Evolutionary conservation across 306 rosid genomes (phyloP), one percentile per base, ranked within the genome.

Genomic region (Fagus sylvatica): DNA sequence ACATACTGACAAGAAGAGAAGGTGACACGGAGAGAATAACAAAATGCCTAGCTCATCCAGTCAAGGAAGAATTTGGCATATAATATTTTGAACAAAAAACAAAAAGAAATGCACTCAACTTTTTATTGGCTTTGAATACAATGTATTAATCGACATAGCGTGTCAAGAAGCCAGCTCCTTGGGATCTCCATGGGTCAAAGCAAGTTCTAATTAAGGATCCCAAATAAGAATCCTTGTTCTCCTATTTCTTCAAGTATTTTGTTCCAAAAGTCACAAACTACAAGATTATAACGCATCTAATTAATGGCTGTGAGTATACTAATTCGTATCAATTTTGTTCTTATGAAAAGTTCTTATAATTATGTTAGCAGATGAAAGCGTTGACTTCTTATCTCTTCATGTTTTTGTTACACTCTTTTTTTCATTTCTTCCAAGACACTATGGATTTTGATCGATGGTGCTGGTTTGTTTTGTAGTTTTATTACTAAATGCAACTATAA

Each of bases 291-390:
- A 30, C 59, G 19, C 75, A 39, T 39, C 48, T 71, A 11, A 41
- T 59, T 22, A 3, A 83, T 83, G 86, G 78, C 86, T 3, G 86
- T 83, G 60, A 75, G 83, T 71, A 48, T 33, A 7, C 28, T 13
- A 22, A 22, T 4, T 11, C 37, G 40, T 36, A 4, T 30, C 11
- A 28, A 1, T 15, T n/a, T n/a, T 53, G 64, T 17, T 62, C 41
- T 34, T 16, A 36, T 64, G 12, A 34, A 22, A 36, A 33, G 69
- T 64, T 16, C 69, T 64, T 36, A 36, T 64, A 4, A 13, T 15
- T 36, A 36, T 62, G 43, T 62, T 34, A 28, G 11, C 4, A 46
- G 51, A 46, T 46, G 51, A 46, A 8, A 46, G 51, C 51, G 15
- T 46, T 46, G 51, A 46, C 4, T 46, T 46, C 13, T 2, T 7